Conservation (phyloP, 305 asterid genomes). For the Rubia balearica region DNA sequence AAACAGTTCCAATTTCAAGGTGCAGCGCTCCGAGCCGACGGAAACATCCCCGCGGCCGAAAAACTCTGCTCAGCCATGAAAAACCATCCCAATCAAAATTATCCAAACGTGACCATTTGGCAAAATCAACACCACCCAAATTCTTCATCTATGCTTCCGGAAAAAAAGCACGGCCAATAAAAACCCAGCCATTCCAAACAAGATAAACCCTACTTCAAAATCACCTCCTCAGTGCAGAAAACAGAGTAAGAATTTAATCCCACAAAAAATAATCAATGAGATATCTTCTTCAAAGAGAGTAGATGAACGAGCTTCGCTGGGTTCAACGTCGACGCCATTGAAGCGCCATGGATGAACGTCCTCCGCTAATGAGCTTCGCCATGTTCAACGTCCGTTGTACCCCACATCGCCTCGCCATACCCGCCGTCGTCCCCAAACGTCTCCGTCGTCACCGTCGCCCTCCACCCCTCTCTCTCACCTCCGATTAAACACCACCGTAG, state of each 20-base stretch:
- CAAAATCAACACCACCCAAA: neutral
- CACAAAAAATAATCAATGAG: conserved; percentile 35
- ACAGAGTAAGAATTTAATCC: neutral
- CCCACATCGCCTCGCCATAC: too few species aligned
- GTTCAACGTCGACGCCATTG: conserved; percentile 60
- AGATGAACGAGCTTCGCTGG: conserved; percentile 51
- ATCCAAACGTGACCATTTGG: neutral
- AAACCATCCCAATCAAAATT: neutral
- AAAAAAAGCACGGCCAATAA: neutral
- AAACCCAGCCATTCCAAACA: neutral
- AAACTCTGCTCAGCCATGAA: neutral
- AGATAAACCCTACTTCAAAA: conserved; percentile 13
- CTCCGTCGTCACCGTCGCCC: too few species aligned
- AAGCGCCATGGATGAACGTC: conserved; percentile 61
- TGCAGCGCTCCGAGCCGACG: too few species aligned
- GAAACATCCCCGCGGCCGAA: too few species aligned
- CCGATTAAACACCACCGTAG: too few species aligned
- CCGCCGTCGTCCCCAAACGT: too few species aligned
- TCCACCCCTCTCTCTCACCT: too few species aligned
- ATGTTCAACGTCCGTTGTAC: too few species aligned
- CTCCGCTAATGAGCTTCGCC: too few species aligned
- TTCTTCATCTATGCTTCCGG: neutral
- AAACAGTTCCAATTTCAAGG: too few species aligned
- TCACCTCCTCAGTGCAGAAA: conserved; percentile 1
- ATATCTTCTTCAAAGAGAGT: conserved; percentile 62